Evolutionary conservation across 805 yeast species (phyloP).

Genomic region (Candida succiphila): DNA sequence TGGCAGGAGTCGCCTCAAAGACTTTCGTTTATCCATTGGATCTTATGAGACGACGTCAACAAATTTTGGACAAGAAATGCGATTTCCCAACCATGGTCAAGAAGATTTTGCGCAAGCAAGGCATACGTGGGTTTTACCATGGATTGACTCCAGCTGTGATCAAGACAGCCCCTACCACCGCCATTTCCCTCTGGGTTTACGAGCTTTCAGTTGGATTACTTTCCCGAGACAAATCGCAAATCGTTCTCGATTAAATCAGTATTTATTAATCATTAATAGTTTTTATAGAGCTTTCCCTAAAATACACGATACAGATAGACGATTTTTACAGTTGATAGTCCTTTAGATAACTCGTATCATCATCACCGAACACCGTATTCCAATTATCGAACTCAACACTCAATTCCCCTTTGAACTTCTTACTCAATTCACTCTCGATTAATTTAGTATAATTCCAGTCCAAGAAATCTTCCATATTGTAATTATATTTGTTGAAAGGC

Average conservation of each 20-base stretch:
- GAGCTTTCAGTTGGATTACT: conserved; percentile 17
- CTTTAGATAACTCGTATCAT: conserved; percentile 3
- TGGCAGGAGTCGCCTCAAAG: conserved; percentile 73
- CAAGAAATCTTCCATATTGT: conserved; percentile 88
- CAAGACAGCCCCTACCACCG: conserved; percentile 73
- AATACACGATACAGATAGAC: no score
- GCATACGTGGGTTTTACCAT: conserved; percentile 58
- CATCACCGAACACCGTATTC: conserved; percentile 27
- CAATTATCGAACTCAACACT: conserved; percentile 67
- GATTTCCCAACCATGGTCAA: conserved; percentile 16
- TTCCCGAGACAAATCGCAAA: no score
- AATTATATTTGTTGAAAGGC: conserved; percentile 80
- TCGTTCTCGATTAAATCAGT: no score
- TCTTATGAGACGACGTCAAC: conserved; percentile 68
- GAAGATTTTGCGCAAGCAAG: conserved; percentile 44
- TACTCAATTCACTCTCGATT: conserved; percentile 50
- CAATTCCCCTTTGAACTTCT: conserved; percentile 61
- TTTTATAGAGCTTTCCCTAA: no score
- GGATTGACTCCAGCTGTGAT: conserved; percentile 64
- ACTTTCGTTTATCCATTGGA: conserved; percentile 78
- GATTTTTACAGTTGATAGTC: no score
- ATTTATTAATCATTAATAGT: no score
- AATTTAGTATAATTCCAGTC: conserved; percentile 78
- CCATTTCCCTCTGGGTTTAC: conserved; percentile 23
- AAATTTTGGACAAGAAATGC: conserved; percentile 31